phyloP scores from a whole-genome alignment of 371 early-diverging fungal species.

The Sporodiniella umbellata region DNA sequence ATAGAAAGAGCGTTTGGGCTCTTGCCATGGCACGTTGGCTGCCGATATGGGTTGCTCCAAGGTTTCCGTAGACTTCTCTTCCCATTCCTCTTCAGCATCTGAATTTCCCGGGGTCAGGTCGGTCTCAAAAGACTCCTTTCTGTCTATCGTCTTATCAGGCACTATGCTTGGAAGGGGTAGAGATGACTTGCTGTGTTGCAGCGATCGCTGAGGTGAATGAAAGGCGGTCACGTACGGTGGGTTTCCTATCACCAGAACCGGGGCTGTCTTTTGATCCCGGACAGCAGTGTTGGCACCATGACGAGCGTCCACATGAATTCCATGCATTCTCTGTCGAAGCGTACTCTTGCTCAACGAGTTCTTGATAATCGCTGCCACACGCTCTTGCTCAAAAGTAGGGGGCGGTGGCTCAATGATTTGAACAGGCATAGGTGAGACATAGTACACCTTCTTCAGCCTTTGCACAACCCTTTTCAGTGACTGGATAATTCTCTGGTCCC shows the following conservation, averaged over 20 bases:
- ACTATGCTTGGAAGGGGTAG: too few species aligned
- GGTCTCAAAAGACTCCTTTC: not conserved
- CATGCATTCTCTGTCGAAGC: slow-evolving; percentile 31
- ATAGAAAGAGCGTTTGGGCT: slow-evolving; percentile 14
- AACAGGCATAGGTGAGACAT: slow-evolving; percentile 29
- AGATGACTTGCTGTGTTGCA: not conserved
- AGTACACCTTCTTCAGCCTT: slow-evolving; percentile 45
- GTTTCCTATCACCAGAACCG: slow-evolving; percentile 32
- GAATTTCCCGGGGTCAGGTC: not conserved
- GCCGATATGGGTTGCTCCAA: not conserved
- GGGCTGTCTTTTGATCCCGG: slow-evolving; percentile 16
- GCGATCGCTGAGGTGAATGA: not conserved
- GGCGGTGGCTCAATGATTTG: slow-evolving; percentile 46
- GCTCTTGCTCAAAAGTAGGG: slow-evolving; percentile 33
- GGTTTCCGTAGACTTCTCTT: too few species aligned
- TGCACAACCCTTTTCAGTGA: slow-evolving; percentile 44
- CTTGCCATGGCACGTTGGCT: not conserved
- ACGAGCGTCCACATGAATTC: slow-evolving; percentile 25
- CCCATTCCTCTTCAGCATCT: slow-evolving; percentile 5
- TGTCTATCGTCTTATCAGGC: too few species aligned
- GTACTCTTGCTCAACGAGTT: slow-evolving; percentile 31
- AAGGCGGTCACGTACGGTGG: not conserved
- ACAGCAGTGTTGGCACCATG: slow-evolving; percentile 29
- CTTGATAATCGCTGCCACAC: slow-evolving; percentile 34
- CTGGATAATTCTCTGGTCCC: slow-evolving; percentile 56